phyloP scores from a whole-genome alignment of 768 basidiomycete species.

The Lentinula boryana region DNA sequence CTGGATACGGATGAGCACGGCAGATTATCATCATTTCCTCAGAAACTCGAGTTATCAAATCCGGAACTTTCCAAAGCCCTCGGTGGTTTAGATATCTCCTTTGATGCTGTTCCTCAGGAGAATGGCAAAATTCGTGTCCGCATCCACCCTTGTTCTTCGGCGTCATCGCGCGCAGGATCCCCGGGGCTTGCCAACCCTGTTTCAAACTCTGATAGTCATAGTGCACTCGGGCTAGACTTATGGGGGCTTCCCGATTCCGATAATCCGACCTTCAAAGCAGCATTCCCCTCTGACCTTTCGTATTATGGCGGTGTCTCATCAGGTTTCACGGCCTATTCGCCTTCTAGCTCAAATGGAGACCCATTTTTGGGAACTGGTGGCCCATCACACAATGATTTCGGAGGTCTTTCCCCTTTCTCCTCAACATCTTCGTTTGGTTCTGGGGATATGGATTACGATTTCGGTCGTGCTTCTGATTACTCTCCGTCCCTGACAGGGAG shows the following conservation, averaged over 20 bases:
- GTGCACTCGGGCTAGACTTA: conserved; percentile 3
- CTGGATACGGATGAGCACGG: conserved; percentile 32
- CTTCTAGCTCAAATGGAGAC: conserved; percentile 33
- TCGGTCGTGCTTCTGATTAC: conserved; percentile 31
- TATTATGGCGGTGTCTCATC: conserved; percentile 5
- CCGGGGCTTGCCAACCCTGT: conserved; percentile 19
- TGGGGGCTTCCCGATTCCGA: conserved; percentile 2
- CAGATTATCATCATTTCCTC: conserved; percentile 23
- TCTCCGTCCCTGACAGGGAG: conserved; percentile 8
- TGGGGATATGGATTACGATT: conserved; percentile 3
- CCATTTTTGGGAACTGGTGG: conserved; percentile 57
- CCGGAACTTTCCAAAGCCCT: conserved; percentile 41
- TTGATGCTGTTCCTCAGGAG: conserved; percentile 58
- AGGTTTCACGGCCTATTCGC: conserved; percentile 15
- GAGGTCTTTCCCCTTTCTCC: conserved; percentile 4
- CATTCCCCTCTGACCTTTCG: conserved; percentile 16
- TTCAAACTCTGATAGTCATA: conserved; percentile 11
- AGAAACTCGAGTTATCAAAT: conserved; percentile 56
- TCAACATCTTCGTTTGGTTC: conserved; percentile 2
- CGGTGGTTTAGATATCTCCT: conserved; percentile 63
- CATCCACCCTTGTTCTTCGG: conserved; percentile 55
- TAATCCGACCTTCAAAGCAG: conserved; percentile 8
- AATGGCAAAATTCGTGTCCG: conserved; percentile 71
- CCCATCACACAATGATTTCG: conserved; percentile 27
- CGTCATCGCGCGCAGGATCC: conserved; percentile 34